Base-by-base conservation (phyloP, 306 rosid species). In the Hippophae rhamnoides region DNA sequence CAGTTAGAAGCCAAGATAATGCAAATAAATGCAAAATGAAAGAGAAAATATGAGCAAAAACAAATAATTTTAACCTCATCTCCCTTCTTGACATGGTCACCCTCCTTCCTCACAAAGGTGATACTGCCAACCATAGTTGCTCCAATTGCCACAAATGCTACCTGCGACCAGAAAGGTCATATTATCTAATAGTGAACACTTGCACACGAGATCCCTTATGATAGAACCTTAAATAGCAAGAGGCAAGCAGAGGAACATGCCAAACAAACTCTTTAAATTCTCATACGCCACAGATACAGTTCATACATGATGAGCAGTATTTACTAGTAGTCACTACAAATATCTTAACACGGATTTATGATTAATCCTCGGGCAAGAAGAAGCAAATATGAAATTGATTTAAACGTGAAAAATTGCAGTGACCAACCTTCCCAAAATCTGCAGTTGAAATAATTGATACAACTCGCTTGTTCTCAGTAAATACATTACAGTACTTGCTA, bases 61-160 rank as follows among this genome's bases (percentile, higher is more conserved):
- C 40, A 56, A 57, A 50, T 31, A 57, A 61, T 75, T 31, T 59
- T 49, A 26, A 92, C 98, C 98, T 92, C 95, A 13, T 92, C 98
- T 69, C 98, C 98, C 81, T 92, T 92, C 80, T 83, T 81, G 64
- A 92, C 84, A 76, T 51, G 10, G 25, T 87, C 96, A 43, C 96
- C 96, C 76, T 74, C 69, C 73, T 77, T 68, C 81, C 78, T 92
- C 52, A 76, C 63, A 67, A 92, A 92, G 63, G 79, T 78, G 63
- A 92, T 88, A 84, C 99, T 87, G 62, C 96, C 99, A 64, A 92
- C 99, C 99, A 92, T 92, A 10, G 99, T 92, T 47, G 99, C 98
- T 71, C 98, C 98, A 65, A 92, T 83, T 62, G 98, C 87, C 69
- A 92, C 86, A 73, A 83, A 83, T 42, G 99, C 95, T 66, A 92